Evolutionary conservation across 495 filamentous ascomycete species (phyloP).

Genomic region (Penicillium macrosclerotiorum): DNA sequence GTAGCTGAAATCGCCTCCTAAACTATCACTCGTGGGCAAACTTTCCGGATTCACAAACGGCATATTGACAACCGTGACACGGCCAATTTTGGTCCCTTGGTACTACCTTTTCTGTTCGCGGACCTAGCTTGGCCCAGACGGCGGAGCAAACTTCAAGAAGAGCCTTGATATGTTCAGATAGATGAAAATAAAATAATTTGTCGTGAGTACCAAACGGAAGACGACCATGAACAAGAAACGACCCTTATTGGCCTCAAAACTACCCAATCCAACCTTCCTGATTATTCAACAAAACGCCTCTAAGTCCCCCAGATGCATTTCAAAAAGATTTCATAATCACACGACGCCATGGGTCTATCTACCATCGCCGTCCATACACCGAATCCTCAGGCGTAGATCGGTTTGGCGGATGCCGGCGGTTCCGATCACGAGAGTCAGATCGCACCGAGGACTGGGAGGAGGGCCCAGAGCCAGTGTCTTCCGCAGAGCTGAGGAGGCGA

Average conservation of each 20-base stretch:
- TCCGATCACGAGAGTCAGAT: constrained; percentile 28
- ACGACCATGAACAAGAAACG: constrained; percentile 6
- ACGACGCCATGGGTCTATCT: constrained; percentile 6
- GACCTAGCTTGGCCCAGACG: too few relatives aligned
- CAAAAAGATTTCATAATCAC: constrained; percentile 6
- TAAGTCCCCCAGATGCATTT: not conserved
- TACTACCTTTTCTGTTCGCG: too few relatives aligned
- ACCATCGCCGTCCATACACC: constrained; percentile 49
- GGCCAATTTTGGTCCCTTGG: not conserved
- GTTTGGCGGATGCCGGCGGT: constrained; percentile 23
- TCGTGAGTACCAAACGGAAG: too few relatives aligned
- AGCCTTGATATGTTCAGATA: too few relatives aligned
- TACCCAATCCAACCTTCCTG: not conserved
- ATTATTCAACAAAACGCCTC: not conserved
- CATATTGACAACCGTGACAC: not conserved
- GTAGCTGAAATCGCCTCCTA: constrained; percentile 2
- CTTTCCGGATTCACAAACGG: constrained; percentile 7
- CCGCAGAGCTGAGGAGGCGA: constrained; percentile 21
- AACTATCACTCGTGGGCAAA: constrained; percentile 22
- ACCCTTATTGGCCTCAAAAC: not conserved
- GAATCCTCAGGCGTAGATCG: constrained; percentile 34
- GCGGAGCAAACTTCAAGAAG: too few relatives aligned
- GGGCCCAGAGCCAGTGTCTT: constrained; percentile 13
- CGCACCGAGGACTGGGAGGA: constrained; percentile 14
- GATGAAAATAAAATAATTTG: too few relatives aligned